Percentiles rank a stretch among this genome's conserved stretches.
These are phyloP conservation scores for Heterobasidion irregulare DNA, from an alignment of 1,284 basidiomycete species.

Conservation along the genomic window DNA sequence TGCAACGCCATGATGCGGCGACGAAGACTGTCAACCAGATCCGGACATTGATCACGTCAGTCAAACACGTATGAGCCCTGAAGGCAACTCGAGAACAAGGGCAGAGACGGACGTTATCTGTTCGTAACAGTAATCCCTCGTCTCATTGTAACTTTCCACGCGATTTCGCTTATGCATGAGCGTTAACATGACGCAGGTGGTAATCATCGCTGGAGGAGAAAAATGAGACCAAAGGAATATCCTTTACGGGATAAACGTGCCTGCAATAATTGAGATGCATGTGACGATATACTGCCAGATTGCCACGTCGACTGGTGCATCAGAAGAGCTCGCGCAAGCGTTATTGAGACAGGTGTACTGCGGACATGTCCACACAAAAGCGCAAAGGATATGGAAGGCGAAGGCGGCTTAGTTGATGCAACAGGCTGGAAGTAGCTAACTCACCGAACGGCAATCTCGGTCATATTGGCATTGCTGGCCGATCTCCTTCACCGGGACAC, in stretches of 20 bases:
- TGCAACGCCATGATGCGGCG: background rate
- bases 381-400: too few relatives aligned
- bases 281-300: conserved; percentile 40
- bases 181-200: conserved; percentile 33
- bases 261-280: conserved; percentile 26
- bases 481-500: conserved; percentile 37
- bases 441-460: conserved; percentile 44
- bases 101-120: conserved; percentile 35
- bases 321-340: conserved; percentile 24
- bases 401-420: too few relatives aligned
- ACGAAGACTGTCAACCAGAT: background rate
- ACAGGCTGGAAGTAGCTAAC: conserved; percentile 7
- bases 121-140: conserved; percentile 48
- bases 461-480: conserved; percentile 43
- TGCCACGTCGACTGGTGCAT: conserved; percentile 23
- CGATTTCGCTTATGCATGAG: conserved; percentile 43
- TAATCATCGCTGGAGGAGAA: conserved; percentile 28
- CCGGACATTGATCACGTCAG: background rate
- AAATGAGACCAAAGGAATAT: background rate
- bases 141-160: conserved; percentile 31
- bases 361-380: background rate
- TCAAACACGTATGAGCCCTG: background rate
- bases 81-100: background rate
- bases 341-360: conserved; percentile 19
- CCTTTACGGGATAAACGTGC: conserved; percentile 20